phyloP scores from a whole-genome alignment of 805 yeast genomes.

The Saccharomycodes ludwigii region DNA sequence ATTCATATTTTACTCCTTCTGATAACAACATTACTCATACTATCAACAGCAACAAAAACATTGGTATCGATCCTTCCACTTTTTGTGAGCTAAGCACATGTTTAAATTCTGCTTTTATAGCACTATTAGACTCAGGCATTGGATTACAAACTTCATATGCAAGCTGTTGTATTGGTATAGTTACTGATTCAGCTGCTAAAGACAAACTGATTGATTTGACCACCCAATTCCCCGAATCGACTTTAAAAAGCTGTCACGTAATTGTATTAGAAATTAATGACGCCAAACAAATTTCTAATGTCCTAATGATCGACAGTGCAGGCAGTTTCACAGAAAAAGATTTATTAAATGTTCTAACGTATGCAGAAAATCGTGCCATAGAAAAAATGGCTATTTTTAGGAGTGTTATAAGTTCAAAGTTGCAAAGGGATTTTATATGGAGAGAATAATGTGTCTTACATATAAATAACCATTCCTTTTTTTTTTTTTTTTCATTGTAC shows the following conservation, averaged over 20 bases:
- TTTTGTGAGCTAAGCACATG: slow-evolving; percentile 51
- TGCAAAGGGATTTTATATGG: slow-evolving; percentile 52
- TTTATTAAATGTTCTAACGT: slow-evolving; percentile 39
- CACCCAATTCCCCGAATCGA: slow-evolving; percentile 11
- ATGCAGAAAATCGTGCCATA: slow-evolving; percentile 36
- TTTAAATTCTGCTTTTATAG: slow-evolving; percentile 61
- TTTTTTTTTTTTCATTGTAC: not conserved
- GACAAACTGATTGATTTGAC: slow-evolving; percentile 34
- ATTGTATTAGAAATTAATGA: slow-evolving; percentile 46
- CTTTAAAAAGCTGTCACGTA: slow-evolving; percentile 49
- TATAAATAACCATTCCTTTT: not conserved
- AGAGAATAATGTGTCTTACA: slow-evolving; percentile 14
- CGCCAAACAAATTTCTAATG: slow-evolving; percentile 33
- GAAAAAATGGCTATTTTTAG: slow-evolving; percentile 34
- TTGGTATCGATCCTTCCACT: slow-evolving; percentile 22
- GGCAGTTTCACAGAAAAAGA: slow-evolving; percentile 56
- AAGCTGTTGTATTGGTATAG: slow-evolving; percentile 37
- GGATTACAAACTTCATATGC: slow-evolving; percentile 53
- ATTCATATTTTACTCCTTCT: too few species aligned
- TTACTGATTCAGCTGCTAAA: slow-evolving; percentile 13
- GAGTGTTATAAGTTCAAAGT: slow-evolving; percentile 32
- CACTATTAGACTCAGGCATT: slow-evolving; percentile 71
- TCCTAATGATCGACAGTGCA: slow-evolving; percentile 58
- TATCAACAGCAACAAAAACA: slow-evolving; percentile 15
- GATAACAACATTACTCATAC: slow-evolving; percentile 13